Evolutionary conservation across 805 yeast genomes (phyloP), one percentile per base, ranked within the genome.

Genomic region (Kuraishia cidri): DNA sequence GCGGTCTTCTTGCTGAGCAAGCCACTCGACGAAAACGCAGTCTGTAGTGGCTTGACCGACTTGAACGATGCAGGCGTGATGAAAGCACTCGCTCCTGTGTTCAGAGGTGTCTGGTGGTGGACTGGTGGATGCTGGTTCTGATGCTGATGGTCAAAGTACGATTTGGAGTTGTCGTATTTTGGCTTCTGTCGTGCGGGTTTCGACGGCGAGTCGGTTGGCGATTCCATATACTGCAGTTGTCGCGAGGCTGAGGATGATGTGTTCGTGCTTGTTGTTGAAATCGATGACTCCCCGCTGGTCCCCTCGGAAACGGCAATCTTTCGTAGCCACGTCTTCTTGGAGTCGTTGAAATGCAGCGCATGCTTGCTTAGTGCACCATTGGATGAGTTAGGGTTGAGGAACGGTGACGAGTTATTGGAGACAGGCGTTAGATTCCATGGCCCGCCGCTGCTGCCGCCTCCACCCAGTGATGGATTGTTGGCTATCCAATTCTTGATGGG

Each of bases 11-110:
- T 77, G 24, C 80, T 73, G 37, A 78, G 54, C 23, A 85, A 58
- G 0, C 95, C 95, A 0, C 83, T 60, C 2, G 88, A 71, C 50
- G 74, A 67, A 54, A 85, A 85, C 11, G 92, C 95, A 0, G 88
- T 79, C 50, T 84, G 94, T 25, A 85, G 64, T 3, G 95, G 95
- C 48, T 80, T 82, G 15, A 82, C 92, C 30, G 75, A 72, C 41
- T 75, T 71, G 54, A 79, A 83, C 11, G 69, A 62, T 25, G 67
- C 73, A 2, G 81, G 77, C 1, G 79, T 69, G 22, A 54, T 45
- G 36, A 60, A 60, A n/a, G 50, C 51, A 32, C 30, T 29, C 27
- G 30, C 25, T 15, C 26, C 26, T 21, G 7, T 24, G 18, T 4
- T 23, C 18, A 8, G 10, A 6, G 17, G 9, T 6, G 26, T 22